Evolutionary conservation across 768 basidiomycete species (phyloP), one percentile per base, ranked within the genome.

Genomic region (Calocera cornea): DNA sequence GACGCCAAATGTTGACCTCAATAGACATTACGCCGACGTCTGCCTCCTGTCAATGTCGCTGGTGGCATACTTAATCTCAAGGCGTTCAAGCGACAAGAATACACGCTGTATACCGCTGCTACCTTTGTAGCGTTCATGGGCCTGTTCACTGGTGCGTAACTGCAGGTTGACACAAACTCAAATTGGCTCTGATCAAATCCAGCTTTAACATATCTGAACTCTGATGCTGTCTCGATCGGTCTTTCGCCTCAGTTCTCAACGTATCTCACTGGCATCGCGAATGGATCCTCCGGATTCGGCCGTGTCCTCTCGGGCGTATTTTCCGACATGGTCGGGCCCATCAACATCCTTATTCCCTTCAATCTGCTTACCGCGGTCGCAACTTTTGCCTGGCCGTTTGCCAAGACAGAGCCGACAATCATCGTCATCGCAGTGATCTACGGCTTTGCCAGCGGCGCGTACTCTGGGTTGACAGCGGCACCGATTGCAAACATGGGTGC

Each of bases 301-400:
- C 75, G 76, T 2, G 66, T 77, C 38, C 40, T 67, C 17, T 72
- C 73, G 16, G 72, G 75, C n/a, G 41, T 77, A 19, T 66, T 73
- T 22, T 74, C 73, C 17, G 76, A 76, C 68, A 64, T 60, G 10
- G 65, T 70, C 38, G 90, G 90, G 16, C 74, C 83, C 0, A 78
- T 90, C 70, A 91, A 87, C 69, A 77, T 87, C 36, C 86, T 90
- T 80, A 82, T 81, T 12, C 86, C 88, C 0, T 84, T 85, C 36
- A 86, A 83, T 0, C 66, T 80, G 16, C 41, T 82, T 0, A 83
- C 86, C 0, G 87, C 82, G 0, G 74, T 84, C 34, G 71, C 86
- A 47, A 89, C 89, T 0, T 85, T 85, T 70, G 78, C 78, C 2
- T 92, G 90, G 91, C 90, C 90, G 0, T 86, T 84, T 72, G 81